Percentiles rank a stretch among this genome's conserved stretches.
phyloP scores from a whole-genome alignment of 768 basidiomycete genomes.

The Boletus tylopilopsis region DNA sequence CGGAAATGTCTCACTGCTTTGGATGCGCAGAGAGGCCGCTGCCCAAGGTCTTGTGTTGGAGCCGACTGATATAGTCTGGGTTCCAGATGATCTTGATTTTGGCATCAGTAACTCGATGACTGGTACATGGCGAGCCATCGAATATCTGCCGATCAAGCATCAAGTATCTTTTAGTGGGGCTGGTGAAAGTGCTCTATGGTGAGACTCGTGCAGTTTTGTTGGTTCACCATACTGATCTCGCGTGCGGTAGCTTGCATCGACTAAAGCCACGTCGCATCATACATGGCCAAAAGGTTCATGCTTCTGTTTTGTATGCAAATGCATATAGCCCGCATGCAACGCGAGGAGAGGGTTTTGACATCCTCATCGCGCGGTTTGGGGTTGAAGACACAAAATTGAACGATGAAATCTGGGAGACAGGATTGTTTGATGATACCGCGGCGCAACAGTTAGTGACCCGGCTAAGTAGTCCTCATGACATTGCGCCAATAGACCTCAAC shows the following conservation, averaged over 20 bases:
- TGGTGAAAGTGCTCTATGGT: slow-evolving; percentile 17
- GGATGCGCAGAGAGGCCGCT: too few species aligned
- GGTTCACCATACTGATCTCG: not conserved
- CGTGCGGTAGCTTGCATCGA: slow-evolving; percentile 10
- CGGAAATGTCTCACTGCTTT: too few species aligned
- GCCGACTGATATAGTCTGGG: too few species aligned
- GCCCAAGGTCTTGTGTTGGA: too few species aligned
- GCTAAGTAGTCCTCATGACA: slow-evolving; percentile 7
- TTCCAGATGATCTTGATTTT: slow-evolving; percentile 24
- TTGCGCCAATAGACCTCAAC: slow-evolving; percentile 4
- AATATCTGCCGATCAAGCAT: slow-evolving; percentile 22
- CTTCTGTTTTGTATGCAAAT: slow-evolving; percentile 22
- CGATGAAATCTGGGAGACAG: slow-evolving; percentile 15
- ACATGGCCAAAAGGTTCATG: slow-evolving; percentile 26
- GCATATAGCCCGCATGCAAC: slow-evolving; percentile 17
- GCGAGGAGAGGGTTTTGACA: slow-evolving; percentile 22
- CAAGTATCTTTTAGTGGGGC: slow-evolving; percentile 19
- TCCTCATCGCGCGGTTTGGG: slow-evolving; percentile 4
- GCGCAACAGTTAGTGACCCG: slow-evolving; percentile 10
- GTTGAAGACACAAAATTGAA: slow-evolving; percentile 5
- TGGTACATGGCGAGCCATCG: slow-evolving; percentile 9
- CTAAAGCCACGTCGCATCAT: slow-evolving; percentile 24
- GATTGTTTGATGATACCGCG: slow-evolving; percentile 18
- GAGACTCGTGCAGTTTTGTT: not conserved
- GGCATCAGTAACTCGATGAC: slow-evolving; percentile 21